Base-by-base conservation (phyloP, 1,284 basidiomycete species). In the Volvariella surrecta region DNA sequence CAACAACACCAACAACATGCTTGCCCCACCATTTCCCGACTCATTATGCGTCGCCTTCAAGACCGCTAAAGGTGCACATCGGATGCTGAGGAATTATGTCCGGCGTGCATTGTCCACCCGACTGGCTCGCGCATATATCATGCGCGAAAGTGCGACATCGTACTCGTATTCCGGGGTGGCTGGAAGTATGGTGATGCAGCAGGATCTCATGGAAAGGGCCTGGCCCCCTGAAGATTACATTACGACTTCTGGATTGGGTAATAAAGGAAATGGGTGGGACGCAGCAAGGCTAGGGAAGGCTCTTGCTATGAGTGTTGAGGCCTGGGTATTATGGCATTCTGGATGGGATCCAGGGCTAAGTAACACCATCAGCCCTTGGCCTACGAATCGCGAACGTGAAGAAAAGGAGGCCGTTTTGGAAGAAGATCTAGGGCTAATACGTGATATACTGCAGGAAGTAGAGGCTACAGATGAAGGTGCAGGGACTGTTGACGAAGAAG, bases 361-460 rank as follows among this genome's bases (percentile, higher is more conserved):
- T n/a, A 35, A 15, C 13, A 35, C n/a, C n/a, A 52, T 42, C 37
- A 55, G 45, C 31, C 39, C 40, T 19, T 28, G 52, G 50, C 39
- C 52, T 8, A 51, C 44, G 41, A 57, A 61, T 43, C 61, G 51
- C 30, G 51, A 54, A 34, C 51, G 52, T 21, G 56, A 59, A 34
- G 58, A 57, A 32, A 72, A 63, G 49, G 84, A 86, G 50, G 68
- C 64, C 39, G 72, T 87, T 38, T 53, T 89, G 43, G 73, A 78
- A 41, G 85, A 89, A 55, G 72, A 74, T 6, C 76, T 79, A 1
- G 75, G 76, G 0, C 71, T 82, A 6, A 52, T 85, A 47, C 79
- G 76, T 55, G 85, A 89, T 51, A 70, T 85, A 7, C 68, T 85
- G 17, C 76, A 82, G 50, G 82, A 86, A 50, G 66, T 82, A 40